phyloP scores from a whole-genome alignment of 2,329 filamentous ascomycete genomes.

The Hawksworthiomyces lignivorus region DNA sequence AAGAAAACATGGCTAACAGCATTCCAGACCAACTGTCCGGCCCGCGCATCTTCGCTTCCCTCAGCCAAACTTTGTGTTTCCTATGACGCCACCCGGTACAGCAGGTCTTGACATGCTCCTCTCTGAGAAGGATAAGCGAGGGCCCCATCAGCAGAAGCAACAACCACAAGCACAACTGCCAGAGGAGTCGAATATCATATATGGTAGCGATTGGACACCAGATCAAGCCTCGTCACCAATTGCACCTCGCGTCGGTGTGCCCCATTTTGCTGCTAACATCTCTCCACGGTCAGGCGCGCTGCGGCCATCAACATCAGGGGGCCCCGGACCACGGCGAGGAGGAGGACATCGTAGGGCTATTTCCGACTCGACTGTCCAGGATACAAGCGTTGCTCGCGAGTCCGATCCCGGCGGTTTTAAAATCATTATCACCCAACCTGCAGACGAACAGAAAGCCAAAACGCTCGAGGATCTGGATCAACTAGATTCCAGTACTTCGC shows the following conservation, averaged over 20 bases:
- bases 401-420: slow-evolving; percentile 64
- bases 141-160: slow-evolving; percentile 4
- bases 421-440: slow-evolving; percentile 69
- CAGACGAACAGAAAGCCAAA: slow-evolving; percentile 51
- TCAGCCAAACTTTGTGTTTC: slow-evolving; percentile 53
- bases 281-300: not conserved
- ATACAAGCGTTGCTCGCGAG: slow-evolving; percentile 44
- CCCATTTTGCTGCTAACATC: slow-evolving; percentile 1
- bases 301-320: slow-evolving; percentile 5
- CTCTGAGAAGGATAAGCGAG: slow-evolving; percentile 22
- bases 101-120: slow-evolving; percentile 44
- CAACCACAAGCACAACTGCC: not conserved
- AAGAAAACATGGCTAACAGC: slow-evolving; percentile 3
- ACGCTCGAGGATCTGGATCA: slow-evolving; percentile 51
- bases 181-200: slow-evolving; percentile 14
- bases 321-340: not conserved
- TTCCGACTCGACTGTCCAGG: slow-evolving; percentile 71
- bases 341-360: slow-evolving; percentile 52
- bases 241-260: slow-evolving; percentile 11
- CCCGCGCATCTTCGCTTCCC: slow-evolving; percentile 54
- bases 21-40: slow-evolving; percentile 50
- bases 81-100: slow-evolving; percentile 52
- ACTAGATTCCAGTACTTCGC: slow-evolving; percentile 35
- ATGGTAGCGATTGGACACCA: slow-evolving; percentile 35
- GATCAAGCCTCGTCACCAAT: slow-evolving; percentile 30